These are phyloP conservation scores for Selaginella moellendorffii DNA, from an alignment of 75 land plant genomes.

Conservation along the genomic window DNA sequence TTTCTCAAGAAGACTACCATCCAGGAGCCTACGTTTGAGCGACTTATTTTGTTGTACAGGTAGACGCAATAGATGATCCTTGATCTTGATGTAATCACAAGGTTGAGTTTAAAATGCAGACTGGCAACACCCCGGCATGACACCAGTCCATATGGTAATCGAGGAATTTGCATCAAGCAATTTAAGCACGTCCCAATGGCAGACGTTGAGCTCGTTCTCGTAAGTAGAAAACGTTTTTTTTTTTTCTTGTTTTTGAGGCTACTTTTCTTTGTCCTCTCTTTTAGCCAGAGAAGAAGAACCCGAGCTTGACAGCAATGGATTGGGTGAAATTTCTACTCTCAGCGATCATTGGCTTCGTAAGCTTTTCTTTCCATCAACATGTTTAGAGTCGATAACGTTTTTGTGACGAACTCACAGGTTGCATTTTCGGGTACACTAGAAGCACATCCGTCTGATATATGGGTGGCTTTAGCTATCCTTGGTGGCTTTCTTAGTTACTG, in stretches of 20 bases:
- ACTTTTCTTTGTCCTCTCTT: not conserved
- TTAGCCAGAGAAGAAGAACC: constrained; percentile 97
- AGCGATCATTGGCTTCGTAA: constrained; percentile 75
- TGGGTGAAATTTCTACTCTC: constrained; percentile 77
- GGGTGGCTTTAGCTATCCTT: constrained; percentile 68
- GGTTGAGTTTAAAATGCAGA: constrained; percentile 13
- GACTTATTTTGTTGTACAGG: constrained; percentile 96
- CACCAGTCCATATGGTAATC: constrained; percentile 24
- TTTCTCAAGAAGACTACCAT: constrained; percentile 47
- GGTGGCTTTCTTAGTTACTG: constrained; percentile 64
- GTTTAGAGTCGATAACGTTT: not conserved
- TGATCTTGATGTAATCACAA: not conserved
- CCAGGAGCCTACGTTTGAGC: constrained; percentile 94
- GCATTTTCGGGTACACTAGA: constrained; percentile 65
- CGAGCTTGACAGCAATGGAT: constrained; percentile 90
- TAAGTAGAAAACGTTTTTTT: constrained; percentile 36
- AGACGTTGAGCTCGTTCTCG: constrained; percentile 93
- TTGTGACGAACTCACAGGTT: constrained; percentile 32
- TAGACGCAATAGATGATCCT: constrained; percentile 11
- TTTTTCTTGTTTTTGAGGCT: not conserved
- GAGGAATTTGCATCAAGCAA: constrained; percentile 68
- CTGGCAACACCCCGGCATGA: constrained; percentile 28
- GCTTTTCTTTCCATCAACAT: constrained; percentile 11
- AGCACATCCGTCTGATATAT: constrained; percentile 59
- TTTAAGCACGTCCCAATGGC: constrained; percentile 97